Percentiles rank a stretch among this genome's conserved stretches.
Evolutionary conservation across 441 rosid species (phyloP).

Genomic region (Pelargonium fulgidum): DNA sequence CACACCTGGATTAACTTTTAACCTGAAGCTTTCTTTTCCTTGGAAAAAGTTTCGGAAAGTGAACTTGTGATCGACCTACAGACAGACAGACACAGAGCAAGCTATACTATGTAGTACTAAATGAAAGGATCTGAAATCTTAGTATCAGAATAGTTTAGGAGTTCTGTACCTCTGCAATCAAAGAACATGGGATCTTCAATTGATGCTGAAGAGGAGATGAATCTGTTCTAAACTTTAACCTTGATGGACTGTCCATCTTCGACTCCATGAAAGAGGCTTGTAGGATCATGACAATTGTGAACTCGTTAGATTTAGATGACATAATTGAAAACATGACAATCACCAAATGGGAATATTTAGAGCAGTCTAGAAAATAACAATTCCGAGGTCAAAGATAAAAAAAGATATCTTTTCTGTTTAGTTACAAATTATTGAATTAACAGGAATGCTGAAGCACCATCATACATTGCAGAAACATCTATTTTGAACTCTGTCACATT

Average conservation of each 20-base stretch:
- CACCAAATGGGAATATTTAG: neutral
- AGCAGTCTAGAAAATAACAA: no score
- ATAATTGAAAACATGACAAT: neutral
- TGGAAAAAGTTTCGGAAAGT: neutral
- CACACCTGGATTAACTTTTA: conserved; percentile 58
- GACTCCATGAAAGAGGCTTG: neutral
- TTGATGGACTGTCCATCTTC: neutral
- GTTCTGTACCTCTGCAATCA: neutral
- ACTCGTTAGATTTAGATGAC: neutral
- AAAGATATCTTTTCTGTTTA: no score
- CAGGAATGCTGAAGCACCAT: neutral
- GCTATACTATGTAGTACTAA: neutral
- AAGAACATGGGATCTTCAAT: neutral
- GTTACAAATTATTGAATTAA: no score
- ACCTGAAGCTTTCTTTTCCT: conserved; percentile 55
- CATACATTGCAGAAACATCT: neutral
- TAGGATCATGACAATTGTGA: neutral
- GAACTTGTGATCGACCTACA: no score
- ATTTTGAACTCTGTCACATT: neutral
- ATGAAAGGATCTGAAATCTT: neutral
- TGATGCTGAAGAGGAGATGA: neutral
- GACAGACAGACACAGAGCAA: neutral
- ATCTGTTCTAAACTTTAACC: neutral
- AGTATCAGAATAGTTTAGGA: no score
- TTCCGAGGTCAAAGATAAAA: no score